Evolutionary conservation across 441 rosid species (phyloP).

Genomic region (Omphalea diandra): DNA sequence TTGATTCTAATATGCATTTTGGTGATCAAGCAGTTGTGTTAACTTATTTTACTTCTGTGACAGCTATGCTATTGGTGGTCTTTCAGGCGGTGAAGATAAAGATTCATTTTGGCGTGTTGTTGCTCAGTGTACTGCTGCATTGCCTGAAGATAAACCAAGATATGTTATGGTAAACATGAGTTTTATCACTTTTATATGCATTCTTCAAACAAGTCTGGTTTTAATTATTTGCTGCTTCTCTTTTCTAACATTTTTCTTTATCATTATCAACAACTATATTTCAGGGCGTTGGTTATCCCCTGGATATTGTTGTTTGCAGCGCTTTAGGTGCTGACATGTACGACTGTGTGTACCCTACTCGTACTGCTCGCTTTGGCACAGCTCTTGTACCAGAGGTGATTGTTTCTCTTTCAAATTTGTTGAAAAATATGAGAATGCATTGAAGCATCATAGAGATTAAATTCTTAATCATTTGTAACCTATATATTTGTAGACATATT

Average conservation of each 20-base stretch:
- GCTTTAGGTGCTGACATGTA: constrained; percentile 87
- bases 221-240: background rate
- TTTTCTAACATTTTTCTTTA: constrained; percentile 7
- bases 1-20: constrained; percentile 8
- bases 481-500: too few species aligned
- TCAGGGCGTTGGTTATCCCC: constrained; percentile 86
- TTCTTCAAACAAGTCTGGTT: background rate
- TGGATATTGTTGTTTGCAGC: constrained; percentile 83
- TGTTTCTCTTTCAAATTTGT: constrained; percentile 11
- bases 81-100: constrained; percentile 84
- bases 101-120: constrained; percentile 91
- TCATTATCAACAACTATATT: constrained; percentile 16
- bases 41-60: constrained; percentile 35
- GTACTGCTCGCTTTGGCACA: constrained; percentile 85
- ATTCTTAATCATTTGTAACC: background rate
- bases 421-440: background rate
- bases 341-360: constrained; percentile 81
- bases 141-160: constrained; percentile 82
- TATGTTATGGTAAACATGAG: constrained; percentile 62
- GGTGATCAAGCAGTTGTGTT: constrained; percentile 27
- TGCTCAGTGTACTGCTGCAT: constrained; percentile 76
- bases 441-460: background rate
- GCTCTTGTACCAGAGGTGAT: constrained; percentile 76
- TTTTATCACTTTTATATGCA: constrained; percentile 9
- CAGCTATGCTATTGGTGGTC: constrained; percentile 92